Percentiles rank a stretch among this genome's conserved stretches.
Evolutionary conservation across 2,329 filamentous ascomycete genomes (phyloP).

Genomic region (Fusarium haematococcum): DNA sequence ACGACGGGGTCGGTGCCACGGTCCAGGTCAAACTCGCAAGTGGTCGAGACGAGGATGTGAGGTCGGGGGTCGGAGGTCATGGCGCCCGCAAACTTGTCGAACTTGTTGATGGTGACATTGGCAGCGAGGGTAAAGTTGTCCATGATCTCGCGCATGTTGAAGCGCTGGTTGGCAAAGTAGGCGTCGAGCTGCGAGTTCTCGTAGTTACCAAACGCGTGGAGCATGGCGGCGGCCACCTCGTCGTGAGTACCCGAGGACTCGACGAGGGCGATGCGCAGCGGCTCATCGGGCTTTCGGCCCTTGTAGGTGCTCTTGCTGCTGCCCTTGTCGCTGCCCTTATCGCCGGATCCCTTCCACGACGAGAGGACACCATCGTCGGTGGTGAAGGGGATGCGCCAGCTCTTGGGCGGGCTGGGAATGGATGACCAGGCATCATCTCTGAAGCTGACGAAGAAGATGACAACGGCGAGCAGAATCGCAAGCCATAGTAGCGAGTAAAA

Average conservation of each 20-base stretch:
- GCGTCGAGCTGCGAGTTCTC: slow-evolving; percentile 34
- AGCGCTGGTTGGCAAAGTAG: slow-evolving; percentile 42
- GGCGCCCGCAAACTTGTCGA: slow-evolving; percentile 27
- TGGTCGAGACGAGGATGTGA: slow-evolving; percentile 45
- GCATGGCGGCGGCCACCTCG: slow-evolving; percentile 43
- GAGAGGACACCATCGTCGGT: slow-evolving; percentile 41
- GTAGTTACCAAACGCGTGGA: slow-evolving; percentile 42
- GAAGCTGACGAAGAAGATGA: slow-evolving; percentile 35
- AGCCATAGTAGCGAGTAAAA: slow-evolving; percentile 40
- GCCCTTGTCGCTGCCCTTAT: neutral
- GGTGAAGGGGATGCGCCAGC: slow-evolving; percentile 41
- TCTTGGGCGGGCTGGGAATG: slow-evolving; percentile 29
- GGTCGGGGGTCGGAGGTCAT: slow-evolving; percentile 26
- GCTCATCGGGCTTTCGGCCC: slow-evolving; percentile 17
- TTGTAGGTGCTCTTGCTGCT: neutral
- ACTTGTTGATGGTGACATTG: slow-evolving; percentile 28
- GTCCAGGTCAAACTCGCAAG: slow-evolving; percentile 44
- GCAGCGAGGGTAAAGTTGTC: slow-evolving; percentile 40
- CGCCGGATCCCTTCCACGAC: slow-evolving; percentile 29
- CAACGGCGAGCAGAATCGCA: slow-evolving; percentile 27
- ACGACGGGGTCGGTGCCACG: slow-evolving; percentile 27
- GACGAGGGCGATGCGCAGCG: slow-evolving; percentile 41
- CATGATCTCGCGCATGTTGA: slow-evolving; percentile 43
- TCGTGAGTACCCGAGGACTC: slow-evolving; percentile 46
- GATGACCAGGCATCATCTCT: slow-evolving; percentile 38